A percentile compares a stretch with the other conserved stretches of the same genome.
phyloP scores from a whole-genome alignment of 2,329 filamentous ascomycete species.

The Hymenotorrendiella dingleyae region DNA sequence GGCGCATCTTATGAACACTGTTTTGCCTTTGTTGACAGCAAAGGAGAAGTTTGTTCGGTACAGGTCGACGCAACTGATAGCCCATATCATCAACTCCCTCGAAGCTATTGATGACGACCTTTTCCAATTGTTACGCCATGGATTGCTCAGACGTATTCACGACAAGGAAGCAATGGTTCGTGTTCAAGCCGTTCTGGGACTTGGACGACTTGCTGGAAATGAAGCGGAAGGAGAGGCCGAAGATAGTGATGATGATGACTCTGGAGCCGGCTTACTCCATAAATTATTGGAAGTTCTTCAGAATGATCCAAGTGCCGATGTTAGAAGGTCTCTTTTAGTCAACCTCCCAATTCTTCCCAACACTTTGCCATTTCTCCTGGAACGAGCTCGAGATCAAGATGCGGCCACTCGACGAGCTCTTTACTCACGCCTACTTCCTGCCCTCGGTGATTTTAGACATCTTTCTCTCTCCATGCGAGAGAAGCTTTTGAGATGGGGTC shows the following conservation, averaged over 20 bases:
- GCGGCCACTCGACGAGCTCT: conserved; percentile 75
- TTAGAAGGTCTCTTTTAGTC: conserved; percentile 77
- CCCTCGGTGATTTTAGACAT: conserved; percentile 89
- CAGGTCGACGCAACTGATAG: conserved; percentile 81
- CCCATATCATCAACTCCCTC: conserved; percentile 86
- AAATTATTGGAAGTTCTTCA: conserved; percentile 85
- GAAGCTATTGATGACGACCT: conserved; percentile 89
- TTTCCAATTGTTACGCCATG: conserved; percentile 74
- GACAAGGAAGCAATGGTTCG: conserved; percentile 93
- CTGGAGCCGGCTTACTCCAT: conserved; percentile 64
- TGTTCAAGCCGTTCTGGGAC: conserved; percentile 82
- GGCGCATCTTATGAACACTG: conserved; percentile 63
- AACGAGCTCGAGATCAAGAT: conserved; percentile 86
- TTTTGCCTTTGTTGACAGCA: conserved; percentile 70
- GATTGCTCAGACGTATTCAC: conserved; percentile 75
- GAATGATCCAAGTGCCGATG: conserved; percentile 91
- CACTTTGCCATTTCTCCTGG: conserved; percentile 81
- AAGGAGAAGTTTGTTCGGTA: conserved; percentile 95
- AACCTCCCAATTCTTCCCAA: conserved; percentile 83
- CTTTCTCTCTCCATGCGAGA: conserved; percentile 90
- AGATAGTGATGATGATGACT: conserved; percentile 65
- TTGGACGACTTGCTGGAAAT: conserved; percentile 79
- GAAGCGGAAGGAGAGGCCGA: conserved; percentile 65
- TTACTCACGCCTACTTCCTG: conserved; percentile 81
- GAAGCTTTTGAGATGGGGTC: conserved; percentile 89